These are phyloP conservation scores for Pelargonium myrrhifolium DNA, from an alignment of 441 rosid species.

Conservation along the genomic window DNA sequence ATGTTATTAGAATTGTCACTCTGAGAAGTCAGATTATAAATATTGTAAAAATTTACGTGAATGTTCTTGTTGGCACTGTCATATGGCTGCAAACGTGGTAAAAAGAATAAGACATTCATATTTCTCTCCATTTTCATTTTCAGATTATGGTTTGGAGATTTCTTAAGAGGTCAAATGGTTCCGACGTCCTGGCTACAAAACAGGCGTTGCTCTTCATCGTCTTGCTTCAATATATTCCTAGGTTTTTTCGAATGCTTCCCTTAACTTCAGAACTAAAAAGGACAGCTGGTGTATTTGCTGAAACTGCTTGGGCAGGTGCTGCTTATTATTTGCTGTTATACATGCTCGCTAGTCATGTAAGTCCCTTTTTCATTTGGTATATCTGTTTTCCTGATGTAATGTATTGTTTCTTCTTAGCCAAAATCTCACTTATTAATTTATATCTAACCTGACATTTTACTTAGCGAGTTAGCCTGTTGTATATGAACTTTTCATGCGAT, in stretches of 20 bases:
- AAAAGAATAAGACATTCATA: background rate
- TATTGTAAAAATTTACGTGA: background rate
- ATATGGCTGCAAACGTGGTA: background rate
- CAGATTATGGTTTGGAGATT: conserved; percentile 88
- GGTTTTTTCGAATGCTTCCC: conserved; percentile 65
- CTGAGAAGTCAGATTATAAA: background rate
- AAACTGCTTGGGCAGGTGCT: conserved; percentile 99
- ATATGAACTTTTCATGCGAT: background rate
- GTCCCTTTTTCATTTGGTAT: conserved; percentile 24
- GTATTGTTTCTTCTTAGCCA: conserved; percentile 5
- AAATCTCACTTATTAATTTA: conserved; percentile 3
- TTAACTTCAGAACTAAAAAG: conserved; percentile 85
- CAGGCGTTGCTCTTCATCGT: conserved; percentile 61
- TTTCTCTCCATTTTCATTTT: conserved; percentile 18
- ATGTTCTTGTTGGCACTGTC: background rate
- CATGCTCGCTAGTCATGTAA: conserved; percentile 99
- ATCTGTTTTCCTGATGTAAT: conserved; percentile 1
- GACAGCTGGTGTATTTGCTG: conserved; percentile 91
- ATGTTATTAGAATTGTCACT: too few relatives aligned
- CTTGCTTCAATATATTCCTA: conserved; percentile 67
- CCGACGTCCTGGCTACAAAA: conserved; percentile 69
- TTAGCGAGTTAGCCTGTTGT: background rate
- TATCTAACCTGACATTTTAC: conserved; percentile 9
- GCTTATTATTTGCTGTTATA: conserved; percentile 80
- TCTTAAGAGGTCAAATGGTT: conserved; percentile 60